A percentile compares a stretch with the other conserved stretches of the same genome.
phyloP scores from a whole-genome alignment of 2,329 filamentous ascomycete genomes.

The Stromatinia cepivora region DNA sequence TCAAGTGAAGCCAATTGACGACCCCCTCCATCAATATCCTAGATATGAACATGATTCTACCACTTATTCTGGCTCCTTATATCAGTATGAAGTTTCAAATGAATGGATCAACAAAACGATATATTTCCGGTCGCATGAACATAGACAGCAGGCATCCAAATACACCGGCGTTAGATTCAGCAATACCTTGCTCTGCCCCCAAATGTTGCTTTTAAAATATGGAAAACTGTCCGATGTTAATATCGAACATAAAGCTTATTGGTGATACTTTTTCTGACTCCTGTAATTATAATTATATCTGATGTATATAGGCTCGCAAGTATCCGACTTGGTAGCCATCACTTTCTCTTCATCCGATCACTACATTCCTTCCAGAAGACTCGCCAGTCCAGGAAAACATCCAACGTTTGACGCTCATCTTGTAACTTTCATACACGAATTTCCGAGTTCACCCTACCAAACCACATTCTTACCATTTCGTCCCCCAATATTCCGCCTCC shows the following conservation, averaged over 20 bases:
- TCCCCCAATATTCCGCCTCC: accelerated
- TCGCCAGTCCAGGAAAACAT: not conserved
- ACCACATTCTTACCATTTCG: not conserved
- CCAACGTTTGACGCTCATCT: not conserved
- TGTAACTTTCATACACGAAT: not conserved
- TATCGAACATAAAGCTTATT: not conserved
- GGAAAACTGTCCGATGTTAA: not conserved
- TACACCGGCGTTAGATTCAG: not conserved
- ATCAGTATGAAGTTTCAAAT: not conserved
- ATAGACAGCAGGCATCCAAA: not conserved
- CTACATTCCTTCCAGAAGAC: not conserved
- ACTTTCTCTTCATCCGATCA: not conserved
- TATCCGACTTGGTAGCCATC: not conserved
- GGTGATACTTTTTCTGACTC: not conserved
- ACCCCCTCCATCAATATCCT: too few relatives aligned
- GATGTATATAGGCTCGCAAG: not conserved
- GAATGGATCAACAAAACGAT: not conserved
- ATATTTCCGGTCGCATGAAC: not conserved
- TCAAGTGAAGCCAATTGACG: not conserved
- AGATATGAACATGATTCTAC: not conserved
- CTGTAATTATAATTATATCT: not conserved
- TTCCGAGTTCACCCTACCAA: not conserved
- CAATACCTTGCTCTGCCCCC: not conserved
- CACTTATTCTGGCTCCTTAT: not conserved
- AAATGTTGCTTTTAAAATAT: not conserved